phyloP scores from a whole-genome alignment of 2,329 filamentous ascomycete species.

The Colletotrichum neosansevieriae region DNA sequence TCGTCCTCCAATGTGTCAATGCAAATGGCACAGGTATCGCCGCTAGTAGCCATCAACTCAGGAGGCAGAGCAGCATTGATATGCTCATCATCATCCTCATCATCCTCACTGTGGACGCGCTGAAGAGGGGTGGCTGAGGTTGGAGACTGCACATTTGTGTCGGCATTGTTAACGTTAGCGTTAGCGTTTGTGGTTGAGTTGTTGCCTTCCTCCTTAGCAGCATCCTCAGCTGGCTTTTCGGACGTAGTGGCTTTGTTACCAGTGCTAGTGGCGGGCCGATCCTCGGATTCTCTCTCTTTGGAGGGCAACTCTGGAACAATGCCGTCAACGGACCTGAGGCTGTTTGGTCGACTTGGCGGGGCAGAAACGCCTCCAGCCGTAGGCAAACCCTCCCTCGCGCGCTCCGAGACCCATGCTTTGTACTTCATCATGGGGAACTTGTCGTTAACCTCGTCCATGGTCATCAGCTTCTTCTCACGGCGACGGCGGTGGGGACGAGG shows the following conservation, averaged over 20 bases:
- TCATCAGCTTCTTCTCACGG: slow-evolving; percentile 98
- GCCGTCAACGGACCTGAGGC: slow-evolving; percentile 76
- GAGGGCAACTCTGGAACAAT: slow-evolving; percentile 51
- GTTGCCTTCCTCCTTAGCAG: slow-evolving; percentile 27
- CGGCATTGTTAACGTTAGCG: neutral
- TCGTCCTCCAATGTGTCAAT: slow-evolving; percentile 94
- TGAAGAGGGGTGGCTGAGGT: slow-evolving; percentile 48
- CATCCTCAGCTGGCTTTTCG: slow-evolving; percentile 30
- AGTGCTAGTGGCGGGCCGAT: slow-evolving; percentile 24
- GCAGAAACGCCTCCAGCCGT: slow-evolving; percentile 86
- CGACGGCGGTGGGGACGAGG: slow-evolving; percentile 86
- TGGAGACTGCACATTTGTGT: slow-evolving; percentile 13
- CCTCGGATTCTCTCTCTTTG: slow-evolving; percentile 62
- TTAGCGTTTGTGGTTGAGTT: slow-evolving; percentile 13
- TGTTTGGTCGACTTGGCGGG: slow-evolving; percentile 78
- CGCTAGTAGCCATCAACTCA: slow-evolving; percentile 83
- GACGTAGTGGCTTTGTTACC: slow-evolving; percentile 22
- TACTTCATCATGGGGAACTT: slow-evolving; percentile 97
- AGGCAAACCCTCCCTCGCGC: slow-evolving; percentile 85
- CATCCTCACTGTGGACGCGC: slow-evolving; percentile 62
- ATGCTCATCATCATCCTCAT: slow-evolving; percentile 77
- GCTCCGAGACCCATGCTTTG: slow-evolving; percentile 90
- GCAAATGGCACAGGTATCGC: slow-evolving; percentile 96
- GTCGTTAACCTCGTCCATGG: slow-evolving; percentile 98
- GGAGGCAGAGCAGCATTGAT: slow-evolving; percentile 86